phyloP scores from a whole-genome alignment of 2,329 filamentous ascomycete species.

The Penicillium italicum region DNA sequence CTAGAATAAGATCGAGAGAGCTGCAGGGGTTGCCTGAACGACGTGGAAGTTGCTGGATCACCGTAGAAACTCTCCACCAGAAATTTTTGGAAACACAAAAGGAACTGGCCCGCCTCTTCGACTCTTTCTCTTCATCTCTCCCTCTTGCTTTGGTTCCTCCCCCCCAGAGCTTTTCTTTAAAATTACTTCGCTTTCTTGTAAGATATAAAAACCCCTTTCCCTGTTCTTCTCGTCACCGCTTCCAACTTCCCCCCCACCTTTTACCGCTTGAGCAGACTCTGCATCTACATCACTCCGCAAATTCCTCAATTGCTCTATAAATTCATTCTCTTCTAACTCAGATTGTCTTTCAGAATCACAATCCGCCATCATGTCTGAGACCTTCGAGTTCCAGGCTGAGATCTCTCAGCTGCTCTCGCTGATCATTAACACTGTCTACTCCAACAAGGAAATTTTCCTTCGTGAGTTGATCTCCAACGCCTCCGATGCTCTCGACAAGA shows the following conservation, averaged over 20 bases:
- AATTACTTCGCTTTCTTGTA: slow-evolving; percentile 13
- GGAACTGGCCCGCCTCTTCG: slow-evolving; percentile 17
- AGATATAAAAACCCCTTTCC: slow-evolving; percentile 8
- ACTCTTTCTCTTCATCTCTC: slow-evolving; percentile 15
- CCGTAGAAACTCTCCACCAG: slow-evolving; percentile 36
- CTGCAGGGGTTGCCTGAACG: slow-evolving; percentile 21
- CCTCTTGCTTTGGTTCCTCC: slow-evolving; percentile 21
- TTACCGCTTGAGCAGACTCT: slow-evolving; percentile 10
- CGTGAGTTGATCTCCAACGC: slow-evolving; percentile 97
- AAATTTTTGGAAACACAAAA: slow-evolving; percentile 35
- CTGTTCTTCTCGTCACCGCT: slow-evolving; percentile 11
- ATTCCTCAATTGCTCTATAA: slow-evolving; percentile 1
- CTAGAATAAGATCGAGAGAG: slow-evolving; percentile 12
- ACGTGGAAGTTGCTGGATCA: slow-evolving; percentile 40
- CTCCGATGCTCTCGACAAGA: slow-evolving; percentile 99
- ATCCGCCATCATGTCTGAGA: slow-evolving; percentile 74
- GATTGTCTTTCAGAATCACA: slow-evolving; percentile 10
- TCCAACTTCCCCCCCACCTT: slow-evolving; percentile 10
- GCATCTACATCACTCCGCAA: slow-evolving; percentile 3
- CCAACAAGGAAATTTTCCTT: slow-evolving; percentile 99
- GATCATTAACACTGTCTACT: slow-evolving; percentile 99
- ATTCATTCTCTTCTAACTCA: not conserved
- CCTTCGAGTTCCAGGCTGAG: slow-evolving; percentile 99
- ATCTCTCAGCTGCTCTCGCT: slow-evolving; percentile 99
- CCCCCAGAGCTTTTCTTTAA: slow-evolving; percentile 21